phyloP scores from a whole-genome alignment of 2,329 filamentous ascomycete species.

The Didymella lethalis region DNA sequence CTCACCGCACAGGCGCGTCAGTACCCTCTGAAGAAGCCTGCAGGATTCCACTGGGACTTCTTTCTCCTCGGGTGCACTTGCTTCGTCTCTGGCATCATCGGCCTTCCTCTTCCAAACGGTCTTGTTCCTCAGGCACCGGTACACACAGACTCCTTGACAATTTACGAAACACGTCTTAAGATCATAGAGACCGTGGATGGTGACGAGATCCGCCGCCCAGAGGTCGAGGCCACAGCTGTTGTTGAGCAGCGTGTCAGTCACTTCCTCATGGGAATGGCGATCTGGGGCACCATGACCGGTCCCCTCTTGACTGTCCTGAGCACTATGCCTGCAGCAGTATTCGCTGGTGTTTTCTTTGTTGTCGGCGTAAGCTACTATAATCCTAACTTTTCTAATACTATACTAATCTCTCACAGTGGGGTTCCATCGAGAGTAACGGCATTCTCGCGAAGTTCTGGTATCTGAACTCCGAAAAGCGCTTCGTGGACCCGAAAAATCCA shows the following conservation, averaged over 20 bases:
- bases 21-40: slow-evolving; percentile 63
- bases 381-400: not conserved
- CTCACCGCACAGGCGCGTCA: slow-evolving; percentile 62
- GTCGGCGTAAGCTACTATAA: slow-evolving; percentile 54
- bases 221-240: slow-evolving; percentile 56
- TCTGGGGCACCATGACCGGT: slow-evolving; percentile 64
- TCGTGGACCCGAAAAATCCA: slow-evolving; percentile 57
- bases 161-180: slow-evolving; percentile 45
- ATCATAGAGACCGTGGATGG: slow-evolving; percentile 53
- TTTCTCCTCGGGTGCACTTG: slow-evolving; percentile 64
- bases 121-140: slow-evolving; percentile 64
- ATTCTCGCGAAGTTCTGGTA: slow-evolving; percentile 60
- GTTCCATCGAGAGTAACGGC: slow-evolving; percentile 56
- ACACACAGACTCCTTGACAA: slow-evolving; percentile 62
- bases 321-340: slow-evolving; percentile 61
- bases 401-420: slow-evolving; percentile 43
- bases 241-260: slow-evolving; percentile 63
- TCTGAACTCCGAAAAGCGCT: slow-evolving; percentile 56
- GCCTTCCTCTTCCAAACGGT: slow-evolving; percentile 63
- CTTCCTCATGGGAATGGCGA: slow-evolving; percentile 62
- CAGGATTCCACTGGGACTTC: slow-evolving; percentile 66
- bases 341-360: slow-evolving; percentile 64
- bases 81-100: slow-evolving; percentile 60
- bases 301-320: slow-evolving; percentile 60
- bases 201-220: slow-evolving; percentile 55